These are phyloP conservation scores for Amphirosellinia nigrospora DNA, from an alignment of 495 filamentous ascomycete species.

Conservation along the genomic window DNA sequence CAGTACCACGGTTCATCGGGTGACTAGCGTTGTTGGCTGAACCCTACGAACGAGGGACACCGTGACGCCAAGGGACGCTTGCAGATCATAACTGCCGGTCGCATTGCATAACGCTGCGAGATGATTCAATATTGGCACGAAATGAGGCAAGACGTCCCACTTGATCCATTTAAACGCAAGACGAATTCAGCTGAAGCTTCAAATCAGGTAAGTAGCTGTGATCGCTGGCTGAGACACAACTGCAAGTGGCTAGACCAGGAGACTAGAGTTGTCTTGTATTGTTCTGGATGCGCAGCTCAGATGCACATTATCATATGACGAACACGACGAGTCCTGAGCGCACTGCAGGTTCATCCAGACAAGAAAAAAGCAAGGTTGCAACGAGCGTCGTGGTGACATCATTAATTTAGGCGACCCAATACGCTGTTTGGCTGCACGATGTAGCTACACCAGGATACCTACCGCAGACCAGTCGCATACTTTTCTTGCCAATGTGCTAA, in stretches of 20 bases:
- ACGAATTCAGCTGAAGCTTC: constrained; percentile 7
- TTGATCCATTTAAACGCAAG: neutral
- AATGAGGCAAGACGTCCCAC: constrained; percentile 11
- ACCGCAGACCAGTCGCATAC: too few relatives aligned
- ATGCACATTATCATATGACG: neutral
- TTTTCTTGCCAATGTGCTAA: too few relatives aligned
- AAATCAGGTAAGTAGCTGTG: constrained; percentile 2
- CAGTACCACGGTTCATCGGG: neutral
- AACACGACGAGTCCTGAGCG: neutral
- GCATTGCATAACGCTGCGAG: neutral
- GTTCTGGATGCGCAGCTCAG: neutral
- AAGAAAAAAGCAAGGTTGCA: too few relatives aligned
- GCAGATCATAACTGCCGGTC: constrained; percentile 11
- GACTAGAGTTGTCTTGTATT: neutral
- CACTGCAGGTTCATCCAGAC: too few relatives aligned
- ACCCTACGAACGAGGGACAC: neutral
- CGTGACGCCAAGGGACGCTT: constrained; percentile 5
- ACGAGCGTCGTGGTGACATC: neutral
- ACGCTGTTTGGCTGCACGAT: too few relatives aligned
- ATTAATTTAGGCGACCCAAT: neutral
- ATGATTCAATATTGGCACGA: constrained; percentile 10
- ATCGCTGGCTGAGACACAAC: neutral
- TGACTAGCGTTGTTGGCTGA: neutral
- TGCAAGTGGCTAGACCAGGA: neutral
- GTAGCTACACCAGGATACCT: too few relatives aligned